Evolutionary conservation across 208 protist species (phyloP).

Genomic region (Acanthamoeba triangularis): DNA sequence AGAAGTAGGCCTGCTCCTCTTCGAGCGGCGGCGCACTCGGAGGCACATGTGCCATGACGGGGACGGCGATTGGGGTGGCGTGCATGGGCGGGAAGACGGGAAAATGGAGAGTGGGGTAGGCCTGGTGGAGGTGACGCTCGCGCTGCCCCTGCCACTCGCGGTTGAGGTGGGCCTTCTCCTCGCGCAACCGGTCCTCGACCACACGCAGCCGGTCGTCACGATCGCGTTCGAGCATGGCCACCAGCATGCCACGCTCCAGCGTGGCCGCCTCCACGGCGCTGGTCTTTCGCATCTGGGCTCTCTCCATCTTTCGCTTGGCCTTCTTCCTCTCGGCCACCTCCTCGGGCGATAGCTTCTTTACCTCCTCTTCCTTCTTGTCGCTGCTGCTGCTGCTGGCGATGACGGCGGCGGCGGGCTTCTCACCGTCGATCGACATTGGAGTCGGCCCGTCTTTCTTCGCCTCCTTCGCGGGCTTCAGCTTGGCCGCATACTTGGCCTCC

Average conservation of each 20-base stretch:
- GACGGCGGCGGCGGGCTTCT: too few species aligned
- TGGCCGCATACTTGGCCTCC: background rate
- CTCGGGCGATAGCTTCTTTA: background rate
- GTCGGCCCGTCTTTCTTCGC: background rate
- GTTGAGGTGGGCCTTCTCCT: background rate
- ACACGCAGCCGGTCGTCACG: background rate
- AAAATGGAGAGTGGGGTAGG: background rate
- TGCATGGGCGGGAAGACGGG: too few species aligned
- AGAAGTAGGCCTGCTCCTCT: too few species aligned
- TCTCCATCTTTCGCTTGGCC: background rate
- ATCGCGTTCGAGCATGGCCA: background rate
- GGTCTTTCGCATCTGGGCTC: background rate
- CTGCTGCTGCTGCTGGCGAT: too few species aligned
- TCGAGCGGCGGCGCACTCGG: too few species aligned
- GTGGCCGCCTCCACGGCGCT: background rate
- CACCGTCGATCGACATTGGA: too few species aligned
- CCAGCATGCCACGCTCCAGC: background rate
- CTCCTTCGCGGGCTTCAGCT: background rate
- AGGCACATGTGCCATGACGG: too few species aligned
- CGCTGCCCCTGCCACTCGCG: background rate
- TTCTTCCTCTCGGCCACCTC: background rate
- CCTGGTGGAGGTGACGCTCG: background rate
- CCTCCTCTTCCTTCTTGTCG: background rate
- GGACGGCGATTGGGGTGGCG: too few species aligned
- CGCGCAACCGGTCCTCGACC: background rate